These are phyloP conservation scores for Lizonia empirigonia DNA, from an alignment of 2,329 filamentous ascomycete species.

Conservation along the genomic window DNA sequence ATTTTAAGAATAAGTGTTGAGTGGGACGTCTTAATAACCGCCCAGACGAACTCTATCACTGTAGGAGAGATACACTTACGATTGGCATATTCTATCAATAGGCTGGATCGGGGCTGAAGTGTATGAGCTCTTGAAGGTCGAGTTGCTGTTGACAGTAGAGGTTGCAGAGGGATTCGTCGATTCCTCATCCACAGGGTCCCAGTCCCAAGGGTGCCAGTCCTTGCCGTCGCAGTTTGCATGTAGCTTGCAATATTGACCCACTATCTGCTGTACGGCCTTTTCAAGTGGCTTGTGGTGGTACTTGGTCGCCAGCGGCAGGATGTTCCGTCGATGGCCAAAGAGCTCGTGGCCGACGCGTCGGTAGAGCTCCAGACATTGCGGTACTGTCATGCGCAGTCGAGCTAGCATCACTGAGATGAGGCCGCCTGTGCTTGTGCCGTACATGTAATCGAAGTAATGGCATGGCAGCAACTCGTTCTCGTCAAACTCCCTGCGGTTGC, in stretches of 20 bases:
- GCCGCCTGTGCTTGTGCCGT: slow-evolving; percentile 59
- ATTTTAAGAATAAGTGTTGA: neutral
- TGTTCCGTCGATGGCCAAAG: slow-evolving; percentile 53
- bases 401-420: slow-evolving; percentile 58
- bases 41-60: too few species aligned
- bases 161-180: slow-evolving; percentile 10
- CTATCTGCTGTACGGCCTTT: slow-evolving; percentile 54
- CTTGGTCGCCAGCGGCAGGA: slow-evolving; percentile 55
- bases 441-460: slow-evolving; percentile 61
- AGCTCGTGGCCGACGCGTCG: slow-evolving; percentile 55
- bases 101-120: slow-evolving; percentile 18
- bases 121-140: slow-evolving; percentile 28
- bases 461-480: slow-evolving; percentile 55
- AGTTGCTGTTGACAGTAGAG: slow-evolving; percentile 22
- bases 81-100: slow-evolving; percentile 46
- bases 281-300: slow-evolving; percentile 57
- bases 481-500: slow-evolving; percentile 37
- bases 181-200: slow-evolving; percentile 25
- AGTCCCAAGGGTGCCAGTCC: slow-evolving; percentile 54
- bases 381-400: slow-evolving; percentile 56
- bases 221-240: slow-evolving; percentile 51
- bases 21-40: too few species aligned
- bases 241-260: slow-evolving; percentile 52
- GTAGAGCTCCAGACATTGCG: slow-evolving; percentile 56
- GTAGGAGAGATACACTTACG: too few species aligned